Evolutionary conservation across 148 eudicot genomes (phyloP).

Genomic region (Diospyros kaki): DNA sequence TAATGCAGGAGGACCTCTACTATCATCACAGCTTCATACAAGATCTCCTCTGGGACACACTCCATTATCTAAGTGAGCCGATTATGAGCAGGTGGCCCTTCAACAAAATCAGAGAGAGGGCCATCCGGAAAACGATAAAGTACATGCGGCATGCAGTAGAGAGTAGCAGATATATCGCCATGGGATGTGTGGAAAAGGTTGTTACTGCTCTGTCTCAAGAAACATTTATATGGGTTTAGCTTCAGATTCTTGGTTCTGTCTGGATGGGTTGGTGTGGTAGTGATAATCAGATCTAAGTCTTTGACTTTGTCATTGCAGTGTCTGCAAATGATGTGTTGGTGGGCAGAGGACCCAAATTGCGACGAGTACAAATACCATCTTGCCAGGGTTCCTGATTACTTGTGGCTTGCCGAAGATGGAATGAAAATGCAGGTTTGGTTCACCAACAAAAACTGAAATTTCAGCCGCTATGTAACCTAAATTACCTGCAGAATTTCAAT

Average conservation of each 20-base stretch:
- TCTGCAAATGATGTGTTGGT: slow-evolving; percentile 13
- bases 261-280: too few species aligned
- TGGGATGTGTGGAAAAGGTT: slow-evolving; percentile 11
- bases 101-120: slow-evolving; percentile 16
- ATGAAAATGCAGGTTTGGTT: slow-evolving; percentile 13
- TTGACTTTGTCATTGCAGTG: not conserved
- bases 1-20: slow-evolving; percentile 17
- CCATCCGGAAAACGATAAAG: not conserved
- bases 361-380: slow-evolving; percentile 18
- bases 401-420: slow-evolving; percentile 24
- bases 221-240: too few species aligned
- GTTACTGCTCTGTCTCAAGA: not conserved
- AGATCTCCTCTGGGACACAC: slow-evolving; percentile 16
- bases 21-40: slow-evolving; percentile 11
- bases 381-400: slow-evolving; percentile 14
- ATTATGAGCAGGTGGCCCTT: slow-evolving; percentile 9
- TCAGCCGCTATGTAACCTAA: not conserved
- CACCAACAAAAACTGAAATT: not conserved
- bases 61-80: slow-evolving; percentile 12
- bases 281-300: too few species aligned
- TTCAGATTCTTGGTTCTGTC: too few species aligned
- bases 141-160: slow-evolving; percentile 14
- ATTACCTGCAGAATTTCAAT: too few species aligned
- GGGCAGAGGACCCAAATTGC: slow-evolving; percentile 7
- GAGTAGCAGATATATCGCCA: slow-evolving; percentile 8